A percentile compares a stretch with the other conserved stretches of the same genome.
Conservation (phyloP, 257 asterid genomes). For the Solanum boliviense region DNA sequence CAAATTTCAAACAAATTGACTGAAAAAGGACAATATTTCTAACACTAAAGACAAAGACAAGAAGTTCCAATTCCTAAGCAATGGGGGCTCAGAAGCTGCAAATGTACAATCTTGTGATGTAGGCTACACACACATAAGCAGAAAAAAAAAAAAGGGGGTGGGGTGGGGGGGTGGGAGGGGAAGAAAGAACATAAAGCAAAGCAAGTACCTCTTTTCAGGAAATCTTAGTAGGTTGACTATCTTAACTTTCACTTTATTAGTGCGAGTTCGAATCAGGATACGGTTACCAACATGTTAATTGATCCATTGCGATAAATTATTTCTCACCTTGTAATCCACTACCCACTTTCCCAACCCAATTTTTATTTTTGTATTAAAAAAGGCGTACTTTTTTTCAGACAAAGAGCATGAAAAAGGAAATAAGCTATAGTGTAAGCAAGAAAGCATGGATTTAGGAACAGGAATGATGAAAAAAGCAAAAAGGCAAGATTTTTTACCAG, state of each 20-base stretch:
- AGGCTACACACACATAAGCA: neutral
- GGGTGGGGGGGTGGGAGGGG: no score
- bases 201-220: neutral
- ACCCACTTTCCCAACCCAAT: neutral
- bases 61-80: neutral
- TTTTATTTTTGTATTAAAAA: neutral
- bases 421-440: neutral
- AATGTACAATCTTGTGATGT: neutral
- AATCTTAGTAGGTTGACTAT: neutral
- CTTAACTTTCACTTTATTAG: neutral
- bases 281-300: neutral
- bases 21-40: neutral
- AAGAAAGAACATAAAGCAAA: neutral
- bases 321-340: neutral
- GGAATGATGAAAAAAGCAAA: neutral
- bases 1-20: neutral
- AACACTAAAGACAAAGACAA: neutral
- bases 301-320: neutral
- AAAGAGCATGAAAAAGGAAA: neutral
- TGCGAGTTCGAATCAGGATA: neutral
- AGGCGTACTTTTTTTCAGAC: neutral
- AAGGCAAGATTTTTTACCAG: constrained; percentile 31
- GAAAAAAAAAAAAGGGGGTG: no score
- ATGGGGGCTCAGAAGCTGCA: neutral
- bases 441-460: neutral